Evolutionary conservation across 257 asterid species (phyloP), one percentile per base, ranked within the genome.

Genomic region (Forsythia suspensa): DNA sequence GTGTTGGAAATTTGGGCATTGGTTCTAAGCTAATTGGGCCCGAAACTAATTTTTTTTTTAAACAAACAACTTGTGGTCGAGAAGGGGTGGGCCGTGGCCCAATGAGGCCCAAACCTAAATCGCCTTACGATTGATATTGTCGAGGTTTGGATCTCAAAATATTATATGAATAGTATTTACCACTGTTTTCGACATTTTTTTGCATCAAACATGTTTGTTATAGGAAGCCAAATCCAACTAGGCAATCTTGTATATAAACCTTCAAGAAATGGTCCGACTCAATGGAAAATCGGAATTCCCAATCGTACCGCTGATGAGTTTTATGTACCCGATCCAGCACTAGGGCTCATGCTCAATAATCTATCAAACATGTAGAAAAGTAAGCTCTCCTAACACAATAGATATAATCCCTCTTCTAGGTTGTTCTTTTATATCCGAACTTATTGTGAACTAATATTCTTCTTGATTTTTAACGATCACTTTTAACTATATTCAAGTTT

Each of bases 281-380:
- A 86, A 5, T 90, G 94, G 94, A 92, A 90, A 85, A 90, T 90
- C 39, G 94, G 94, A 72, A 83, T 86, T 72, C 92, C 92, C 5
- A 92, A 90, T 79, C n/a, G n/a, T n/a, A n/a, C n/a, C n/a, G n/a
- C n/a, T 40, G 92, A 88, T 11, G 94, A 90, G 48, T 90, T 90
- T 78, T 86, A 52, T 80, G 55, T 90, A 0, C 94, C n/a, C 6
- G 92, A 90, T 80, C 89, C 90, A 1, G 13, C 73, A 52, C 90
- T 89, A 0, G 67, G 43, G 52, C 80, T 88, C 12, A 81, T 34
- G 16, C 84, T 81, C 83, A 72, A 63, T 75, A 88, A 39, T 88
- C 59, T 79, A 65, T 76, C 75, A 81, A 82, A 75, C 82, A 79
- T 43, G 71, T 70, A 9, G 89, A 86, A 37, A 88, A 88, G 89